Evolutionary conservation across 1,284 basidiomycete genomes (phyloP), one percentile per base, ranked within the genome.

Genomic region (Cryptococcus floricola): DNA sequence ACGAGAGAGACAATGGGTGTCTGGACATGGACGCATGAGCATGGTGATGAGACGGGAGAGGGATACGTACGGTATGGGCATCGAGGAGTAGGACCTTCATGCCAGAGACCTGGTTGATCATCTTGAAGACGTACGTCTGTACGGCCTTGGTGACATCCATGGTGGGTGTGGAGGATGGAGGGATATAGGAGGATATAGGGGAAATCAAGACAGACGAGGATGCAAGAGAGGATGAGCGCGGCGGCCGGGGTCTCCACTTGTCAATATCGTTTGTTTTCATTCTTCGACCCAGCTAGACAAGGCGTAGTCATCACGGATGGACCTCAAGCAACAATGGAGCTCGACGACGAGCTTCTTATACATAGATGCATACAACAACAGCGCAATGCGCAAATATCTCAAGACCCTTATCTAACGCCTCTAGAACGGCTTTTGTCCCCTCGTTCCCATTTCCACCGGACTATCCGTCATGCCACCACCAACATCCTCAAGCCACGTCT

Each of bases 11-110:
- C 88, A 63, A 98, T 95, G 1, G 96, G 92, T n/a, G 96, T 97
- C 92, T 95, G 65, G 1, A 13, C 9, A 61, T 34, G 43, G 45
- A 39, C 23, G 46, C 54, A 43, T 42, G 45, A n/a, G 14, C 46
- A 41, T 13, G 43, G 37, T 37, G 18, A 13, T 42, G n/a, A 9
- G 13, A 44, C 12, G 43, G 38, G 38, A 45, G 43, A n/a, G 27
- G 25, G 31, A 34, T 44, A 50, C 86, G 56, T 69, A 94, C 92
- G n/a, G 95, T 98, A 73, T 97, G 91, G 25, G 86, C 83, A 75
- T 99, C 96, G 27, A 99, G 85, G 34, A 99, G 83, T 44, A 99
- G 82, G n/a, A 98, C 93, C 78, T 98, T 99, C 88, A 99, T 98
- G 7, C 91, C 85, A 8, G 84, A 81, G 48, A 93, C 89, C 55